phyloP scores from a whole-genome alignment of 202 grass and related monocot species.

The Saccharum hybrid region DNA sequence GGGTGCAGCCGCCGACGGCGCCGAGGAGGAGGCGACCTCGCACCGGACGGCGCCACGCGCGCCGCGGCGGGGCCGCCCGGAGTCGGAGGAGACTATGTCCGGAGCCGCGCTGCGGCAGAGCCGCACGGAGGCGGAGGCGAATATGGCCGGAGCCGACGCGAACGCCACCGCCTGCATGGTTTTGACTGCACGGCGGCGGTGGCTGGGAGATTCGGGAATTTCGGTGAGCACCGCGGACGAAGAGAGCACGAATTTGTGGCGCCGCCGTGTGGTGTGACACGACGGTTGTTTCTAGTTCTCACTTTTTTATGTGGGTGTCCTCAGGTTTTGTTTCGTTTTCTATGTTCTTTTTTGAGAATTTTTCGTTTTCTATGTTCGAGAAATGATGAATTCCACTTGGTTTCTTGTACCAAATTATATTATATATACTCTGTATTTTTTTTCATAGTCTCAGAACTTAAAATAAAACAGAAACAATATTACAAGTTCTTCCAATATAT shows the following conservation, averaged over 20 bases:
- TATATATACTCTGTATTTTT: too few relatives aligned
- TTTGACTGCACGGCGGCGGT: background rate
- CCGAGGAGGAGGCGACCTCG: slow-evolving; percentile 46
- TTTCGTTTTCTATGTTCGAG: too few relatives aligned
- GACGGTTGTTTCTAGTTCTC: background rate
- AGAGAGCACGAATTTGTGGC: slow-evolving; percentile 16
- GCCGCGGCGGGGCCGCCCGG: slow-evolving; percentile 2
- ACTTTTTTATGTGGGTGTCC: slow-evolving; percentile 25
- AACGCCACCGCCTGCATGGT: slow-evolving; percentile 29
- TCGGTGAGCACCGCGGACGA: background rate
- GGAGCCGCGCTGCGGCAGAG: slow-evolving; percentile 11
- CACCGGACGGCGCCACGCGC: slow-evolving; percentile 37
- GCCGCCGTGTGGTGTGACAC: background rate
- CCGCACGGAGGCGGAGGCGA: slow-evolving; percentile 17
- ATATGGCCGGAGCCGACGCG: slow-evolving; percentile 2
- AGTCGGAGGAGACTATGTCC: background rate
- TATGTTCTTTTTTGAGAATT: background rate
- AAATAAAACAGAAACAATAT: too few relatives aligned
- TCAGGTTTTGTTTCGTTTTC: background rate
- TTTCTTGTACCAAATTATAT: too few relatives aligned
- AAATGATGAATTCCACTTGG: too few relatives aligned
- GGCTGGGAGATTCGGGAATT: background rate
- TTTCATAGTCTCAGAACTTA: too few relatives aligned
- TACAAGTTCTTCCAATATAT: too few relatives aligned
- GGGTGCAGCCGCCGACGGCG: slow-evolving; percentile 43